These are phyloP conservation scores for Sphagnurus paluster DNA, from an alignment of 1,284 basidiomycete genomes.

Conservation along the genomic window DNA sequence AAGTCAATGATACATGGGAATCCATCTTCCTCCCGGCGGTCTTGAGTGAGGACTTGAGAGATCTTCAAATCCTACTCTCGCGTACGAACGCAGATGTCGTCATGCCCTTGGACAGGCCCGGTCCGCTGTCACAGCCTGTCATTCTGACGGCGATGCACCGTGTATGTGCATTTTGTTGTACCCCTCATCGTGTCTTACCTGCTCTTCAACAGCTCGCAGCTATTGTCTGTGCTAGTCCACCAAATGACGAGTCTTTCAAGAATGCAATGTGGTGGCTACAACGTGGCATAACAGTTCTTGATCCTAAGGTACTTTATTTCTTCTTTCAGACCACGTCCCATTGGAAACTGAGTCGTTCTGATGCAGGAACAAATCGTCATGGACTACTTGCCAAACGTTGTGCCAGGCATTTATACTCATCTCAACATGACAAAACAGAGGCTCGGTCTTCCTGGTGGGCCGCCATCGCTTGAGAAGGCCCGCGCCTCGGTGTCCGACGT, in stretches of 20 bases:
- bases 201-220: slow-evolving; percentile 55
- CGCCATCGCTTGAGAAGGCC: slow-evolving; percentile 63
- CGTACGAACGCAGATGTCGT: slow-evolving; percentile 75
- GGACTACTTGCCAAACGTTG: slow-evolving; percentile 75
- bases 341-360: slow-evolving; percentile 3
- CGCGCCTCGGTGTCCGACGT: slow-evolving; percentile 65
- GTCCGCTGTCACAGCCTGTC: slow-evolving; percentile 77
- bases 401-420: slow-evolving; percentile 73
- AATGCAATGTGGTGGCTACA: slow-evolving; percentile 82
- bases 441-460: slow-evolving; percentile 67
- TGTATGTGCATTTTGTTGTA: slow-evolving; percentile 42
- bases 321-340: not conserved
- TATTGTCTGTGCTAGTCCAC: slow-evolving; percentile 70
- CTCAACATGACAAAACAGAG: slow-evolving; percentile 77
- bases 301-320: slow-evolving; percentile 55
- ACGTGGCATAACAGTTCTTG: slow-evolving; percentile 64
- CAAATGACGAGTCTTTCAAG: slow-evolving; percentile 77
- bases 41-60: slow-evolving; percentile 67
- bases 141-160: slow-evolving; percentile 78
- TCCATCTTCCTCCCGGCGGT: slow-evolving; percentile 60
- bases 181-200: slow-evolving; percentile 6
- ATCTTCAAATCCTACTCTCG: slow-evolving; percentile 70
- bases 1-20: slow-evolving; percentile 74
- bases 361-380: slow-evolving; percentile 74
- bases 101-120: slow-evolving; percentile 69